Conservation (phyloP, 192 early-diverging fungal genomes). For the Coemansia sp. region DNA sequence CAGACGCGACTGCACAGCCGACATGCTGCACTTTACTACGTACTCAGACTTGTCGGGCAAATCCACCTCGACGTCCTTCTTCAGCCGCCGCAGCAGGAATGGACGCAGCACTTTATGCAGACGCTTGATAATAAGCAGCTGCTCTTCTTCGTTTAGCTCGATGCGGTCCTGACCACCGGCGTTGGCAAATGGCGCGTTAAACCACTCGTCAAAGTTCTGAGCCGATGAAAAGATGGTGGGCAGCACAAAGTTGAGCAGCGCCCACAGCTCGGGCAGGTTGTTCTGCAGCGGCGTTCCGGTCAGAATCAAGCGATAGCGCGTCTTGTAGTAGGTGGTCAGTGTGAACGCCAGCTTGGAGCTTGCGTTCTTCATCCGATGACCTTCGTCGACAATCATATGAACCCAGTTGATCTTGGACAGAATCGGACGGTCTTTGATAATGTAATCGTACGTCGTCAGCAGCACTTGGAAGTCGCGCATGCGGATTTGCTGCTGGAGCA, state of each 20-base stretch:
- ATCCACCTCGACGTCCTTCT: constrained; percentile 98
- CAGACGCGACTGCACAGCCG: constrained; percentile 76
- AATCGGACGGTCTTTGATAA: constrained; percentile 88
- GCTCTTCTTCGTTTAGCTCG: constrained; percentile 97
- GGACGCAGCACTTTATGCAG: constrained; percentile 97
- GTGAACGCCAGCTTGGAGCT: constrained; percentile 82
- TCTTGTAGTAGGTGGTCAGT: constrained; percentile 89
- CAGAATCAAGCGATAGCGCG: constrained; percentile 90
- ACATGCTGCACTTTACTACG: constrained; percentile 89
- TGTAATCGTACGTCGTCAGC: constrained; percentile 96
- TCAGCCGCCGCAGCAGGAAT: constrained; percentile 92
- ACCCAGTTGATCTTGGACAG: constrained; percentile 93
- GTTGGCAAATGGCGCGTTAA: constrained; percentile 90
- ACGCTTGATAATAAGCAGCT: constrained; percentile 90
- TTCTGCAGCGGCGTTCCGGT: constrained; percentile 99
- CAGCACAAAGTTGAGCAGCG: constrained; percentile 91
- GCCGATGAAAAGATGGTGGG: constrained; percentile 96
- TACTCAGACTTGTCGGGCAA: constrained; percentile 96
- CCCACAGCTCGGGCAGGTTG: constrained; percentile 96
- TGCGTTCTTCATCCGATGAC: constrained; percentile 98
- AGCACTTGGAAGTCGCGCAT: constrained; percentile 87
- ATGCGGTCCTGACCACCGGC: constrained; percentile 81
- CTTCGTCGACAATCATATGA: constrained; percentile 98
- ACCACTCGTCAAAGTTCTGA: constrained; percentile 99
- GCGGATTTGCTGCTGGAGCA: constrained; percentile 67